Conservation (phyloP, 2,329 filamentous ascomycete species). For the Reticulascus tulasneorum region DNA sequence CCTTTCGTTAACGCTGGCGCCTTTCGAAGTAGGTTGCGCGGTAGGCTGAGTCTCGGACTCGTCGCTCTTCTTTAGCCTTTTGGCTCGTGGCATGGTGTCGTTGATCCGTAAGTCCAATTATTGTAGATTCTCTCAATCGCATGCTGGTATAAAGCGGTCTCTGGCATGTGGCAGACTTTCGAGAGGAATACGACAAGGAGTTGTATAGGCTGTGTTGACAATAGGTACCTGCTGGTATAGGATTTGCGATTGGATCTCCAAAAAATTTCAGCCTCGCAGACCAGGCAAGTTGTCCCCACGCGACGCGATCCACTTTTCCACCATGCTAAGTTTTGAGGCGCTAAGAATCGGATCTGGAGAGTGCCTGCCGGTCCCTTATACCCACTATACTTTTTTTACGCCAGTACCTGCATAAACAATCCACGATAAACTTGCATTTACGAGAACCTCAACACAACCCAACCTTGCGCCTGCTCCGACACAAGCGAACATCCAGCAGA, state of each 20-base stretch:
- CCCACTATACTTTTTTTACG: no score
- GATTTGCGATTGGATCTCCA: neutral
- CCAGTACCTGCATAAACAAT: no score
- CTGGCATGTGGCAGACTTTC: no score
- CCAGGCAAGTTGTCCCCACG: conserved; percentile 6
- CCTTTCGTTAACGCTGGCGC: conserved; percentile 39
- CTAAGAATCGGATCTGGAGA: no score
- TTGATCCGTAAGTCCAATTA: conserved; percentile 1
- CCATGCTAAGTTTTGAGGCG: no score
- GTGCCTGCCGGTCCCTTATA: no score
- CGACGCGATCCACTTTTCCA: no score
- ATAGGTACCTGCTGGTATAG: conserved; percentile 5
- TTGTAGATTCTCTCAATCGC: conserved; percentile 3
- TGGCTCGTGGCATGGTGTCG: conserved; percentile 52
- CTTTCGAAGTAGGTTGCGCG: conserved; percentile 33
- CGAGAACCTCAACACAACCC: no score
- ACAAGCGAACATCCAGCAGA: no score
- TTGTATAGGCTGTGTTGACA: conserved; percentile 3
- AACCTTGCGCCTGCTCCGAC: no score
- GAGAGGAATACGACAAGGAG: neutral
- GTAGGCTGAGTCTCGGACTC: conserved; percentile 29
- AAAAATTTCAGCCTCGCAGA: conserved; percentile 32
- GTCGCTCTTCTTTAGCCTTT: conserved; percentile 53
- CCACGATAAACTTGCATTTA: no score
- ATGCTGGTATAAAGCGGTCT: conserved; percentile 1